These are phyloP conservation scores for Diaporthe sp. DNA, from an alignment of 2,329 filamentous ascomycete genomes.

Conservation along the genomic window DNA sequence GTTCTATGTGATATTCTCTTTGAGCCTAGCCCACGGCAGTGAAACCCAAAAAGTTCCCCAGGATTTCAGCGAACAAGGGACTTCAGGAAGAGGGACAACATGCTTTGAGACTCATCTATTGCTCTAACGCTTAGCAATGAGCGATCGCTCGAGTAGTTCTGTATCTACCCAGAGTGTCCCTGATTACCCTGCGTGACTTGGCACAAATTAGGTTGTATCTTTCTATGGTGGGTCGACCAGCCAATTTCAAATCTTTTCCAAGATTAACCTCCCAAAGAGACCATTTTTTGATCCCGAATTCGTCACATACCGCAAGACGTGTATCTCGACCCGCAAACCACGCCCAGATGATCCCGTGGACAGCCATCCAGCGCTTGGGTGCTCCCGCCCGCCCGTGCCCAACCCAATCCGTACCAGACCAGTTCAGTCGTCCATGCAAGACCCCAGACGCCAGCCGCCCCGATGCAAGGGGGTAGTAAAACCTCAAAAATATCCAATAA, in stretches of 20 bases:
- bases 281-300: neutral
- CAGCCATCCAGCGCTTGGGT: constrained; percentile 22
- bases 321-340: neutral
- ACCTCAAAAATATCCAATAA: neutral
- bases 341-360: neutral
- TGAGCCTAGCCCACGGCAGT: neutral
- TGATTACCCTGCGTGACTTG: neutral
- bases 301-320: neutral
- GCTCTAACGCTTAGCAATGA: neutral
- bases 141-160: neutral
- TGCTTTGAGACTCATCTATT: neutral
- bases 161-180: neutral
- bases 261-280: neutral
- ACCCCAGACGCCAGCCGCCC: neutral
- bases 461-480: neutral
- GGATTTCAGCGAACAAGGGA: neutral
- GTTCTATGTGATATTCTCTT: neutral
- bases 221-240: neutral
- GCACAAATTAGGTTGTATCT: neutral
- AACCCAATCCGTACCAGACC: neutral
- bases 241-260: neutral
- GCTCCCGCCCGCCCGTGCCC: constrained; percentile 15
- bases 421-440: constrained; percentile 6
- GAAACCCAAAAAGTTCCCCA: neutral
- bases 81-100: neutral